Conservation (phyloP, 2,329 filamentous ascomycete genomes). For the Sarocladium strictum region DNA sequence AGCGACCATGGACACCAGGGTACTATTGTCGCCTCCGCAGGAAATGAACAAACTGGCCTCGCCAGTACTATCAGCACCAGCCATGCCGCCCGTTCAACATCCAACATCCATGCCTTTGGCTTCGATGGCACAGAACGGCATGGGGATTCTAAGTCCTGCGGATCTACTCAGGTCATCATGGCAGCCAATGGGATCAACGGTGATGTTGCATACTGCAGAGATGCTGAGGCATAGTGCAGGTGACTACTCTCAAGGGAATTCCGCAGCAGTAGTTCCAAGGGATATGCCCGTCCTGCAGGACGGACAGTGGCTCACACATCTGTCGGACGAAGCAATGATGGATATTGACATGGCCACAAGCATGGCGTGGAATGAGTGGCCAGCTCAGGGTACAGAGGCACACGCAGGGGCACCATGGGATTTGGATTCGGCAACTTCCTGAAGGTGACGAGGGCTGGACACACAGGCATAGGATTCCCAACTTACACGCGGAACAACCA, state of each 20-base stretch:
- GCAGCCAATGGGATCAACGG: not conserved
- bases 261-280: no score
- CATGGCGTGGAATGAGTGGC: not conserved
- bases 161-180: conserved; percentile 7
- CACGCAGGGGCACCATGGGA: not conserved
- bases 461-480: no score
- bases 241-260: not conserved
- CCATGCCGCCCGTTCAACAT: not conserved
- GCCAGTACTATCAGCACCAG: not conserved
- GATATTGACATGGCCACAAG: not conserved
- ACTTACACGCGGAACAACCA: no score
- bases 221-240: not conserved
- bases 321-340: conserved; percentile 1
- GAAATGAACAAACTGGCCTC: not conserved
- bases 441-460: no score
- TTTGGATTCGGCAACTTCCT: no score
- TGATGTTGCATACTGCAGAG: not conserved
- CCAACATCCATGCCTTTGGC: not conserved
- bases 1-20: conserved; percentile 11
- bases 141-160: not conserved
- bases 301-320: not conserved
- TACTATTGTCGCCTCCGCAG: conserved; percentile 9
- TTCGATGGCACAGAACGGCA: not conserved
- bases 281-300: not conserved
- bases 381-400: not conserved